Conservation (phyloP, 2,329 filamentous ascomycete genomes). For the Trichophyton rubrum region DNA sequence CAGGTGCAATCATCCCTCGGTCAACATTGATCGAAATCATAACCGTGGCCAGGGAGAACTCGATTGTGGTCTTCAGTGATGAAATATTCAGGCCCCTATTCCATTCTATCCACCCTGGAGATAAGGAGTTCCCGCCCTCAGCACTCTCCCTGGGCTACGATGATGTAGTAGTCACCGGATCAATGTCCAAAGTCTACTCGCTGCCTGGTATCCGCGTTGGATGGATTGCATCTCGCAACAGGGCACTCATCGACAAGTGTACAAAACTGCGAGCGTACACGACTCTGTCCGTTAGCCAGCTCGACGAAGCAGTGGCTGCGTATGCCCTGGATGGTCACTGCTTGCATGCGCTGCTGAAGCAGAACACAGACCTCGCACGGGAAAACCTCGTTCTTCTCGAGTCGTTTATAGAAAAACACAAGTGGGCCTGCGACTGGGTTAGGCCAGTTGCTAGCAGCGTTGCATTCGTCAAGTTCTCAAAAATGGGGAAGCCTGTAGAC, state of each 20-base stretch:
- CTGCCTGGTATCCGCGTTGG: slow-evolving; percentile 70
- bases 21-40: slow-evolving; percentile 49
- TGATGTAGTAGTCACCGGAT: slow-evolving; percentile 60
- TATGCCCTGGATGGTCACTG: slow-evolving; percentile 57
- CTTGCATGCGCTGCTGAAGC: slow-evolving; percentile 49
- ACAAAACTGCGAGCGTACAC: slow-evolving; percentile 65
- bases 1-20: slow-evolving; percentile 55
- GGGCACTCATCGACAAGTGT: slow-evolving; percentile 49
- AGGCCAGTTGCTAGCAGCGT: slow-evolving; percentile 69
- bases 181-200: slow-evolving; percentile 75
- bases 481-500: slow-evolving; percentile 51
- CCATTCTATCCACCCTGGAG: slow-evolving; percentile 49
- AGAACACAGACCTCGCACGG: slow-evolving; percentile 55
- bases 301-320: slow-evolving; percentile 66
- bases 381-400: slow-evolving; percentile 56
- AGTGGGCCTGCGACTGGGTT: slow-evolving; percentile 54
- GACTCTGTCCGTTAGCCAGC: slow-evolving; percentile 69
- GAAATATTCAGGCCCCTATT: slow-evolving; percentile 80
- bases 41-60: slow-evolving; percentile 48
- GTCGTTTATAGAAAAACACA: slow-evolving; percentile 53
- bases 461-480: slow-evolving; percentile 58
- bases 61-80: slow-evolving; percentile 58
- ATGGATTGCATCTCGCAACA: slow-evolving; percentile 62
- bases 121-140: slow-evolving; percentile 50
- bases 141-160: slow-evolving; percentile 59